Conservation (phyloP, 208 protist species). For the Crithidia brevicula region DNA sequence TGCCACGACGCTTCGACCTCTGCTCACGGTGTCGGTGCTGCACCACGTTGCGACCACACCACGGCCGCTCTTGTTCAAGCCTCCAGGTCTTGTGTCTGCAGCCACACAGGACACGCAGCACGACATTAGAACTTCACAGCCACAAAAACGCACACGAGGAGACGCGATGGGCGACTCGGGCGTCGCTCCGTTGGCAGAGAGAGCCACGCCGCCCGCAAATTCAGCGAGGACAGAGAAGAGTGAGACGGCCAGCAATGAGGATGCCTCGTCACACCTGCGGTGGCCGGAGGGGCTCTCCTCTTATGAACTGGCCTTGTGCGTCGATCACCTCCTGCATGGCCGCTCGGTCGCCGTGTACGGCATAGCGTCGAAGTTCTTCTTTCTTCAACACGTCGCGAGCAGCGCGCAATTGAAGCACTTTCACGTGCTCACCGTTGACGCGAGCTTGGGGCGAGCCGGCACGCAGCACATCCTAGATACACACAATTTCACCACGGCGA, state of each 20-base stretch:
- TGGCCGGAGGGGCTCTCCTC: conserved; percentile 65
- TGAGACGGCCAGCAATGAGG: no score
- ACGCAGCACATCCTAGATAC: background rate
- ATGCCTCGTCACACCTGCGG: conserved; percentile 22
- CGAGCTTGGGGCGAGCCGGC: conserved; percentile 24
- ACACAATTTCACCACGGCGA: conserved; percentile 16
- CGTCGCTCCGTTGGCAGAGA: no score
- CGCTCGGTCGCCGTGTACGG: conserved; percentile 82
- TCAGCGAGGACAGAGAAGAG: background rate
- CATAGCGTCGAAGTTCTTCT: conserved; percentile 76
- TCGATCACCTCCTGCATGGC: conserved; percentile 78
- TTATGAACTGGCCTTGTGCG: conserved; percentile 60
- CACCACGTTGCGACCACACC: conserved; percentile 59
- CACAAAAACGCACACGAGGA: background rate
- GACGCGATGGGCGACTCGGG: background rate
- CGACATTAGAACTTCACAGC: no score
- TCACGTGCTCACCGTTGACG: conserved; percentile 48
- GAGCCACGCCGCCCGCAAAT: no score
- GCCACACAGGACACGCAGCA: no score
- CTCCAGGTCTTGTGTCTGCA: no score
- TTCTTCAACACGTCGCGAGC: conserved; percentile 74
- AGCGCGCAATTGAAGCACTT: conserved; percentile 52
- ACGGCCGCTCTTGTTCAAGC: conserved; percentile 3
- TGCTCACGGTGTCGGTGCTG: conserved; percentile 66
- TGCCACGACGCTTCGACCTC: conserved; percentile 33